Conservation (phyloP, 805 yeast species). For the Brettanomyces nanus region DNA sequence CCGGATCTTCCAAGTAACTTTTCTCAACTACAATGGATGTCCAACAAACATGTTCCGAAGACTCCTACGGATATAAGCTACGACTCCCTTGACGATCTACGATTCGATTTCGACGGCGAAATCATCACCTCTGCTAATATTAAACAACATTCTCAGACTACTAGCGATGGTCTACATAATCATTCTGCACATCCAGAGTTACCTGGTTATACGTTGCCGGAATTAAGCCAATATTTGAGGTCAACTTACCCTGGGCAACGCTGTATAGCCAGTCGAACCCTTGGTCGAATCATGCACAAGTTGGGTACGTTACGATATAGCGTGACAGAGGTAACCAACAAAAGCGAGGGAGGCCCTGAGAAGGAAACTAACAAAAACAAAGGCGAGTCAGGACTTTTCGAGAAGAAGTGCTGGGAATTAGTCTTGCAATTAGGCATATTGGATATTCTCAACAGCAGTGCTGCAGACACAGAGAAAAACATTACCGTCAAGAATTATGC, state of each 20-base stretch:
- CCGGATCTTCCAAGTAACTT: constrained; percentile 86
- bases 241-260: constrained; percentile 81
- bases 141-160: constrained; percentile 6
- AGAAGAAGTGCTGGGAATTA: constrained; percentile 60
- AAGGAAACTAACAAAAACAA: constrained; percentile 25
- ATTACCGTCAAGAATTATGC: constrained; percentile 77
- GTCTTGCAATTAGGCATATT: constrained; percentile 54
- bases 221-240: constrained; percentile 69
- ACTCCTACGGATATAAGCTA: constrained; percentile 32
- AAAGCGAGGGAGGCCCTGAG: constrained; percentile 25
- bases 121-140: constrained; percentile 38
- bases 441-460: constrained; percentile 58
- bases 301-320: constrained; percentile 53
- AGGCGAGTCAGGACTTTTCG: constrained; percentile 35
- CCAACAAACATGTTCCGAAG: constrained; percentile 40
- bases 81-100: constrained; percentile 54
- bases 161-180: constrained; percentile 69
- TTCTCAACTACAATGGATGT: constrained; percentile 87
- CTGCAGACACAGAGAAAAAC: constrained; percentile 54
- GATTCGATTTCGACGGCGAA: constrained; percentile 86
- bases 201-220: constrained; percentile 88
- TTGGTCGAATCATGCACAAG: constrained; percentile 82
- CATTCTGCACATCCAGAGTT: constrained; percentile 82
- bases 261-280: constrained; percentile 73
- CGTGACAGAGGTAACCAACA: constrained; percentile 24